These are phyloP conservation scores for Kodamaea jinghongensis DNA, from an alignment of 805 yeast species.

Conservation along the genomic window DNA sequence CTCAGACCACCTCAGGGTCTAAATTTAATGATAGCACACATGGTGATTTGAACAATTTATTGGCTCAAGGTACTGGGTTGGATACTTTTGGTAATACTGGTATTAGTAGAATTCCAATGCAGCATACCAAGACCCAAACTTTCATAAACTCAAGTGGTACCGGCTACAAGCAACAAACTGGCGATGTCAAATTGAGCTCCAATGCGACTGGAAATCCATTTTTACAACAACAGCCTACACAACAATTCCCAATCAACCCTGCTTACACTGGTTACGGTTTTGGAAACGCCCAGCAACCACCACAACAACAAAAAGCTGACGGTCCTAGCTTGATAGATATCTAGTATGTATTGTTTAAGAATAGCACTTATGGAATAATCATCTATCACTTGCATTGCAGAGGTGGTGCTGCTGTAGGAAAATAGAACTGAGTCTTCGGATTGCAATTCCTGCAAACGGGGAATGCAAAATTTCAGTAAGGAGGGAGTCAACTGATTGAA, in stretches of 20 bases:
- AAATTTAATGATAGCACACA: constrained; percentile 46
- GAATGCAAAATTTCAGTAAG: too few species aligned
- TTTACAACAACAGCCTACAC: constrained; percentile 26
- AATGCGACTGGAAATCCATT: constrained; percentile 57
- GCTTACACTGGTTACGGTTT: constrained; percentile 93
- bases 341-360: constrained; percentile 11
- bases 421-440: too few species aligned
- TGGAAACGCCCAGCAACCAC: constrained; percentile 65
- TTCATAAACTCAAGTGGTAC: constrained; percentile 89
- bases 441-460: too few species aligned
- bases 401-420: too few species aligned
- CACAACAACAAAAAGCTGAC: constrained; percentile 27
- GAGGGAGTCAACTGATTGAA: too few species aligned
- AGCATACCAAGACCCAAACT: constrained; percentile 77
- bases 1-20: constrained; percentile 31
- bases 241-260: constrained; percentile 51
- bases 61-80: constrained; percentile 85
- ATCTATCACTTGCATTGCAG: too few species aligned
- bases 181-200: constrained; percentile 32
- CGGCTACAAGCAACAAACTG: constrained; percentile 56
- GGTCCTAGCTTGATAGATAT: constrained; percentile 50
- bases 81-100: constrained; percentile 94
- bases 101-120: constrained; percentile 82
- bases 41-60: constrained; percentile 65
- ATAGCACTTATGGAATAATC: too few species aligned